Evolutionary conservation across 2,329 filamentous ascomycete species (phyloP), one percentile per base, ranked within the genome.

Genomic region (Penicillium sp.): DNA sequence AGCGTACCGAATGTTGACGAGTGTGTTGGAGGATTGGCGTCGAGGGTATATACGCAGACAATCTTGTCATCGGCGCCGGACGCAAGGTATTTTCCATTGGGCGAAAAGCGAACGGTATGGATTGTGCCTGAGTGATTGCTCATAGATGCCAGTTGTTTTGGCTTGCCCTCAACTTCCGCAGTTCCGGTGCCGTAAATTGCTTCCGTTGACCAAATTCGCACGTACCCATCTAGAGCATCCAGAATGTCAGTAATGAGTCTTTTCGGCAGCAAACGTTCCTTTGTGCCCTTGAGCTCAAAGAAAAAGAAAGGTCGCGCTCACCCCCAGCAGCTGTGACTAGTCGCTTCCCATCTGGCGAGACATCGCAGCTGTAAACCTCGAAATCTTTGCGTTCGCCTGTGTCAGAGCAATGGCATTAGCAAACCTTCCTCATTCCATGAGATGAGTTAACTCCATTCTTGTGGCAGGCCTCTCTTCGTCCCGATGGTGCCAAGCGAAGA

Each of bases 31-130:
- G 90, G 85, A 68, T 87, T 90, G 53, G 88, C 84, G 74, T 97
- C 91, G 51, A 97, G 83, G 59, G 90, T 87, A 75, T 99, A 99
- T 62, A 99, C 91, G 75, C 94, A 97, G 61, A 99, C 95, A 69
- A 99, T 93, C 80, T 97, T 97, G 78, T 99, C 94, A 75, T 99
- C 94, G 66, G 95, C 95, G 54, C 94, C 94, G 10, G 93, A 97
- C 32, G 95, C 95, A 48, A 99, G 84, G 71, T 97, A 99, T 70
- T 91, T 91, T 53, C 91, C 90, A 69, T 96, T 97, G 27, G 91
- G 88, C 9, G 94, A 97, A 78, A 97, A 99, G 63, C 95, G 89
- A 60, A 99, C 94, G 0, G 93, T 91, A 75, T 97, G 93, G 59
- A 97, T 97, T 16, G 93, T 97, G 63, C 93, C 94, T 3, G 96